A percentile compares a stretch with the other conserved stretches of the same genome.
Conservation (phyloP, 257 asterid species). For the Cynanchum wilfordii region DNA sequence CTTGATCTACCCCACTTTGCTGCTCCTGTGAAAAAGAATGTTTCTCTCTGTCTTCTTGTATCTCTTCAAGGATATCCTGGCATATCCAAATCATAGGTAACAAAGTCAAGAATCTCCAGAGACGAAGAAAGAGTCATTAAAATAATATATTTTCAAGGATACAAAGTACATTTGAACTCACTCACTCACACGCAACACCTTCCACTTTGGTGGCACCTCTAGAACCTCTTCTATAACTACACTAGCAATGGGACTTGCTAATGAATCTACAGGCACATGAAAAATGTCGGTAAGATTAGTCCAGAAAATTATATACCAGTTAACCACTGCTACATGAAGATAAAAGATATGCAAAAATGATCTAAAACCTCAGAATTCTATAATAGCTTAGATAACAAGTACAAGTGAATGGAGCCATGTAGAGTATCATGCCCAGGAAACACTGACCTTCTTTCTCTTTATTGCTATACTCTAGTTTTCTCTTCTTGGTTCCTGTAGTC, state of each 20-base stretch:
- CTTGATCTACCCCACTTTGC: slow-evolving; percentile 30
- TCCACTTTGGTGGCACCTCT: slow-evolving; percentile 98
- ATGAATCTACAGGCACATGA: slow-evolving; percentile 37
- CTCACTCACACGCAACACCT: slow-evolving; percentile 97
- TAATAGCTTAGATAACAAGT: neutral
- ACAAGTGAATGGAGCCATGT: neutral
- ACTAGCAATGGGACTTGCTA: slow-evolving; percentile 42
- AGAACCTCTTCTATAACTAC: slow-evolving; percentile 69
- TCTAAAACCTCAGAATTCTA: neutral
- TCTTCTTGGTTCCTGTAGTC: slow-evolving; percentile 47
- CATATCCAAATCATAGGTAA: slow-evolving; percentile 15
- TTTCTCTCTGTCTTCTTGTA: slow-evolving; percentile 68
- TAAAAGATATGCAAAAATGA: neutral
- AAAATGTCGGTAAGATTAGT: slow-evolving; percentile 12
- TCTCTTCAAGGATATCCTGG: slow-evolving; percentile 83
- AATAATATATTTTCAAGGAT: neutral
- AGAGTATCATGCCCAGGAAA: slow-evolving; percentile 7
- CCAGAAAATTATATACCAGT: neutral
- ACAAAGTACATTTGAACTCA: slow-evolving; percentile 42
- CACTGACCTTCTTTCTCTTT: slow-evolving; percentile 59
- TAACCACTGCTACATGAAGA: neutral
- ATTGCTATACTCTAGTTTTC: slow-evolving; percentile 52
- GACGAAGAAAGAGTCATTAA: neutral
- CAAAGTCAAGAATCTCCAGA: neutral
- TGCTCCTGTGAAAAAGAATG: slow-evolving; percentile 42